Evolutionary conservation across 345 rosid genomes (phyloP), one percentile per base, ranked within the genome.

Genomic region (Orychophragmus violaceus): DNA sequence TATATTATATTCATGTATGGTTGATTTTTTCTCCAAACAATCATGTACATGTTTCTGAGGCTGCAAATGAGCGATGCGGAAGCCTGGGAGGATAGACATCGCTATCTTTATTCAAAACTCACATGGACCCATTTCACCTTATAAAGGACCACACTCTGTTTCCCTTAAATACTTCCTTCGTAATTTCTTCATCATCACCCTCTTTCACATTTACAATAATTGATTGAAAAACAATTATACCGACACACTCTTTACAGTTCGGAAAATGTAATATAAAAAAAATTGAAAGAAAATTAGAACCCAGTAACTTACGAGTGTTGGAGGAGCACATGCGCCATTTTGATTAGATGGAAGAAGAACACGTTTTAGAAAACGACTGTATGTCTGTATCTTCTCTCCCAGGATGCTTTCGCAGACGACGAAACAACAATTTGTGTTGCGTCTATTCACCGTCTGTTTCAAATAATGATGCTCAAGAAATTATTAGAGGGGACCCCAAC

Each of bases 11-110:
- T 42, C 21, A 52, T 27, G 24, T 6, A 35, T 5, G 30, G 4
- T 21, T n/a, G n/a, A n/a, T n/a, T n/a, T n/a, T n/a, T n/a, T n/a
- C n/a, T 39, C 24, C 1, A 21, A 30, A 19, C 37, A 57, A 30
- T 21, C n/a, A n/a, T n/a, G n/a, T n/a, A n/a, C 64, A 44, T 54
- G 67, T 75, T 82, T 82, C 76, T 80, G 89, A 78, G 89, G 92
- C 84, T 75, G 68, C 74, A 71, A 78, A 73, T 55, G 59, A 71
- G 51, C 70, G 65, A 68, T 54, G 68, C 41, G 75, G 79, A 56
- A 8, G 64, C 35, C 49, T 74, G 60, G 62, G 77, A 68, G 64
- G 83, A 82, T 81, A 78, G 58, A 74, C 64, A 72, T 79, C 83
- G 25, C 81, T 74, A 16, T 79, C 89, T 11, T 54, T 48, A 39